phyloP scores from a whole-genome alignment of 139 green algal genomes.

The Microglena sp. region DNA sequence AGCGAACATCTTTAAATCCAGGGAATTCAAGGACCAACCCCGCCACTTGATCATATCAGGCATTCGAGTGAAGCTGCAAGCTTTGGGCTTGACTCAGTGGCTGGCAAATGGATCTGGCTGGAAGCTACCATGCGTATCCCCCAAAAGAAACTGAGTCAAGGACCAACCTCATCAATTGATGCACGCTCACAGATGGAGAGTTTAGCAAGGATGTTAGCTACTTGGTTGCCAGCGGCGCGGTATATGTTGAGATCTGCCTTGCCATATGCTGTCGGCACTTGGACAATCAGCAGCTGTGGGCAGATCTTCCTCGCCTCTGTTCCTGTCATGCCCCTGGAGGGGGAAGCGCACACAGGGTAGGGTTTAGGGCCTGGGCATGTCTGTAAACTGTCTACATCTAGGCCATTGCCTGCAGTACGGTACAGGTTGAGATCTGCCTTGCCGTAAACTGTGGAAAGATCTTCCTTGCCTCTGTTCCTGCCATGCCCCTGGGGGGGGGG shows the following conservation, averaged over 20 bases:
- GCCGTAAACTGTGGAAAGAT: constrained; percentile 32
- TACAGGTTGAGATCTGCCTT: constrained; percentile 81
- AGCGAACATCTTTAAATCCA: no score
- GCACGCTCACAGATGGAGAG: constrained; percentile 50
- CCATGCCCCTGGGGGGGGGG: constrained; percentile 24
- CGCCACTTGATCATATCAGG: no score
- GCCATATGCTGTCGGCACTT: constrained; percentile 67
- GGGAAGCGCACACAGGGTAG: no score
- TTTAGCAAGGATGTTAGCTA: constrained; percentile 39
- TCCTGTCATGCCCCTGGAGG: constrained; percentile 17
- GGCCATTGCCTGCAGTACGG: constrained; percentile 39
- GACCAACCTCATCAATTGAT: constrained; percentile 74
- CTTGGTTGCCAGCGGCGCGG: constrained; percentile 42
- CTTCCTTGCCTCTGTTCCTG: constrained; percentile 21
- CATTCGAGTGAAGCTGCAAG: no score
- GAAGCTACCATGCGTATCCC: no score
- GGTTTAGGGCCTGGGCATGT: no score
- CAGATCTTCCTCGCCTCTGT: constrained; percentile 21
- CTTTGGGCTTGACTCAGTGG: no score
- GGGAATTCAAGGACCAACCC: no score
- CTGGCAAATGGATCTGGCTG: no score
- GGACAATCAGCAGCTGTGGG: constrained; percentile 36
- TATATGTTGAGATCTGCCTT: constrained; percentile 81
- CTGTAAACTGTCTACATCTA: no score
- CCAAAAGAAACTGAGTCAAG: no score